phyloP scores from a whole-genome alignment of 2,329 filamentous ascomycete genomes.

The Fusarium aywerte region DNA sequence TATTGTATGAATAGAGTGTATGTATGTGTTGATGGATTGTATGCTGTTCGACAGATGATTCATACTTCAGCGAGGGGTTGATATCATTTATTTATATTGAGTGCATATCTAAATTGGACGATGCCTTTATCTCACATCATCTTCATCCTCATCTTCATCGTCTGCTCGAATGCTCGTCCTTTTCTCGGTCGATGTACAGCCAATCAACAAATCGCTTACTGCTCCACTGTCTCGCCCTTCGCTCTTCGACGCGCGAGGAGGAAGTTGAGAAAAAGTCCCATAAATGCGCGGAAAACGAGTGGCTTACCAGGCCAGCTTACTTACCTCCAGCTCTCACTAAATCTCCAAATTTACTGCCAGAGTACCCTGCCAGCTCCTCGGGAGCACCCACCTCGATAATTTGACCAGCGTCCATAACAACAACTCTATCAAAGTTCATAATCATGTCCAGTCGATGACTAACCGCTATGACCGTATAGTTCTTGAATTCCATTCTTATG shows the following conservation, averaged over 20 bases:
- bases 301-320: not conserved
- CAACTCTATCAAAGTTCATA: constrained; percentile 59
- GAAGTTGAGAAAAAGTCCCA: not conserved
- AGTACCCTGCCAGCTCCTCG: constrained; percentile 28
- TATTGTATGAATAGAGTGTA: no score
- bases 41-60: not conserved
- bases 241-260: constrained; percentile 8
- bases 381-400: constrained; percentile 54
- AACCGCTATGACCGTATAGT: constrained; percentile 64
- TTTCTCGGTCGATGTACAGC: not conserved
- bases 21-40: not conserved
- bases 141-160: not conserved
- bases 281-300: constrained; percentile 21
- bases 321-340: constrained; percentile 20
- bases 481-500: constrained; percentile 53
- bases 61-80: not conserved
- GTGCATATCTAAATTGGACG: not conserved
- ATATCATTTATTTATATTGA: not conserved
- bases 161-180: not conserved
- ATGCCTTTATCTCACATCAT: not conserved
- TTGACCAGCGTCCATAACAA: constrained; percentile 60
- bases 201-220: not conserved
- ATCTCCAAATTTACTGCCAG: constrained; percentile 47
- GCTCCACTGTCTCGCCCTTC: constrained; percentile 16
- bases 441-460: constrained; percentile 61